Conservation (phyloP, 257 asterid genomes). For the Przewalskia tangutica region DNA sequence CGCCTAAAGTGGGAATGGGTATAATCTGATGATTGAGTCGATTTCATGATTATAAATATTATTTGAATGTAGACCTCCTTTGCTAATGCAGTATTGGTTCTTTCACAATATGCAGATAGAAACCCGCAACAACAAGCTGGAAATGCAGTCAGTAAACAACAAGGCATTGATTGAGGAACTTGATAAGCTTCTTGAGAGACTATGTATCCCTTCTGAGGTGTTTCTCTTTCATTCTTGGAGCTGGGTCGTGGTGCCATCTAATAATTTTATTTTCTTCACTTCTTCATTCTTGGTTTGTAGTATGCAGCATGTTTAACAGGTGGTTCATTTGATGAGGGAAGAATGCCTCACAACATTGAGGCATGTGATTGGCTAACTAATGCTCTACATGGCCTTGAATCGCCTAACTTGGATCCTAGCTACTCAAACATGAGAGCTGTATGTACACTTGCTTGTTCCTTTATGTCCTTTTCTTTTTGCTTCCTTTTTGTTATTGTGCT, state of each 20-base stretch:
- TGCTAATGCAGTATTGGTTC: slow-evolving; percentile 10
- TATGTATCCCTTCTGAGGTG: slow-evolving; percentile 85
- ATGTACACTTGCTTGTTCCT: slow-evolving; percentile 21
- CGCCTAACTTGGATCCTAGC: slow-evolving; percentile 63
- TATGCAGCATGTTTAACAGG: slow-evolving; percentile 52
- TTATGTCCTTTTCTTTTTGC: neutral
- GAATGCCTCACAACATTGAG: slow-evolving; percentile 83
- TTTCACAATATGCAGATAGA: slow-evolving; percentile 63
- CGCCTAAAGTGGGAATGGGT: no score
- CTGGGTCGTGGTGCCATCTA: neutral
- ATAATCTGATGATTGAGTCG: no score
- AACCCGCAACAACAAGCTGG: slow-evolving; percentile 88
- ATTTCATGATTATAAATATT: neutral
- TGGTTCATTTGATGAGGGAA: slow-evolving; percentile 89
- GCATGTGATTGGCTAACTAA: slow-evolving; percentile 91
- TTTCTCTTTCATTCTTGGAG: slow-evolving; percentile 1
- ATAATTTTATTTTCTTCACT: slow-evolving; percentile 10
- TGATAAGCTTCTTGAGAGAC: slow-evolving; percentile 77
- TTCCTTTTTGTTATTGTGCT: neutral
- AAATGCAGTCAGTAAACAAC: slow-evolving; percentile 93
- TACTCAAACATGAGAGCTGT: slow-evolving; percentile 70
- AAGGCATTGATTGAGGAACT: slow-evolving; percentile 83
- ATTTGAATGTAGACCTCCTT: neutral
- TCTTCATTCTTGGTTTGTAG: slow-evolving; percentile 36
- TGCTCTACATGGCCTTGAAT: slow-evolving; percentile 61